phyloP scores from a whole-genome alignment of 768 basidiomycete species.

The Leucocoprinus leucothites region DNA sequence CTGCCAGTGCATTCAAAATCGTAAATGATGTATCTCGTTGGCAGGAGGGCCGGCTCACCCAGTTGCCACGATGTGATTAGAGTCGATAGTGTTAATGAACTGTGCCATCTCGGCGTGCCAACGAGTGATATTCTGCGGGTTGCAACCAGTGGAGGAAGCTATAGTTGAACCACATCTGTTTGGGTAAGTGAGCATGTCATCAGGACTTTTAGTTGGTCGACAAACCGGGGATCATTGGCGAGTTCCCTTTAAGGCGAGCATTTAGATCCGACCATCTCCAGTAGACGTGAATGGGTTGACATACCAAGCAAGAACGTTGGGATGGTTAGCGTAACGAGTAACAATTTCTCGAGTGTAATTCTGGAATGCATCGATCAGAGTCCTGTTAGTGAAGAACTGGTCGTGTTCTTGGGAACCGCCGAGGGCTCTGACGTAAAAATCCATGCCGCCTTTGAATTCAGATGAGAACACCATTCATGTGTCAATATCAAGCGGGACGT shows the following conservation, averaged over 20 bases:
- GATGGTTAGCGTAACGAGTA: constrained; percentile 51
- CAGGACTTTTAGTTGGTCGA: neutral
- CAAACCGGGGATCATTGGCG: constrained; percentile 62
- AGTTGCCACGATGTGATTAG: constrained; percentile 61
- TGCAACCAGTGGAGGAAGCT: constrained; percentile 39
- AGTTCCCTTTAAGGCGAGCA: constrained; percentile 45
- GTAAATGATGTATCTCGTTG: neutral
- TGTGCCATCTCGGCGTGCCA: constrained; percentile 52
- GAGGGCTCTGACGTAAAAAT: neutral
- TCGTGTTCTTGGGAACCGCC: neutral
- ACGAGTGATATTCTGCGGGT: constrained; percentile 47
- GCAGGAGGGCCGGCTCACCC: constrained; percentile 39
- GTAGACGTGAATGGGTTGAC: constrained; percentile 6
- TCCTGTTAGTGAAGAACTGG: neutral
- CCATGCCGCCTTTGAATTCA: neutral
- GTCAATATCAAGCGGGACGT: neutral
- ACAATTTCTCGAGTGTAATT: constrained; percentile 33
- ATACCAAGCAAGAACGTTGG: constrained; percentile 52
- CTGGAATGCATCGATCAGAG: neutral
- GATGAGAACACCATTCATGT: neutral
- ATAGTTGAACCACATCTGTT: constrained; percentile 57
- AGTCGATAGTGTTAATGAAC: constrained; percentile 45
- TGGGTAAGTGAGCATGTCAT: neutral
- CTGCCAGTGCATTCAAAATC: constrained; percentile 16
- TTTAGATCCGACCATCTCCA: neutral